phyloP scores from a whole-genome alignment of 257 asterid species.

The Solanum corneliomulleri region DNA sequence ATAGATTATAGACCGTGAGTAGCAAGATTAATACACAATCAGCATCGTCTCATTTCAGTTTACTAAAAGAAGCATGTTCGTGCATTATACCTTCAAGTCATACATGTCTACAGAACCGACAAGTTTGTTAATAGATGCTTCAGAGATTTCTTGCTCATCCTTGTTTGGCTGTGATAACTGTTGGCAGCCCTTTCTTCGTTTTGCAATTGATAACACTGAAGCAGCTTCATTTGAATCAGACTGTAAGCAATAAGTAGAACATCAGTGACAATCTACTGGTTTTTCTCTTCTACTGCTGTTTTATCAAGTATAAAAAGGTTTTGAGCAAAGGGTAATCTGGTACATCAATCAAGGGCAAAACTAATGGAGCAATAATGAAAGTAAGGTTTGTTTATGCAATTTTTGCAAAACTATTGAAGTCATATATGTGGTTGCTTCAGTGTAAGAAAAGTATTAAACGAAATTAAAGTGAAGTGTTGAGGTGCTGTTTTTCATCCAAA shows the following conservation, averaged over 20 bases:
- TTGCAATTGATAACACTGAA: constrained; percentile 24
- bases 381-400: neutral
- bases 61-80: neutral
- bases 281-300: neutral
- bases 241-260: constrained; percentile 16
- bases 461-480: neutral
- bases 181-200: constrained; percentile 41
- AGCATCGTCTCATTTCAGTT: neutral
- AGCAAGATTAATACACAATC: neutral
- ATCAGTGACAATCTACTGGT: neutral
- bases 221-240: constrained; percentile 23
- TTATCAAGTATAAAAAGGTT: neutral
- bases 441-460: neutral
- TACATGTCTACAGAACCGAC: constrained; percentile 76
- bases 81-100: constrained; percentile 48
- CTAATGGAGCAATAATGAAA: neutral
- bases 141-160: constrained; percentile 51
- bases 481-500: neutral
- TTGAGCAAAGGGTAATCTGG: neutral
- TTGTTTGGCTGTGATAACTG: constrained; percentile 21
- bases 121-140: constrained; percentile 63
- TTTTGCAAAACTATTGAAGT: neutral
- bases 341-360: neutral
- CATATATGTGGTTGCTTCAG: neutral
- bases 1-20: neutral